Evolutionary conservation across 805 yeast species (phyloP), one percentile per base, ranked within the genome.

Genomic region (Wickerhamiella azymoides): DNA sequence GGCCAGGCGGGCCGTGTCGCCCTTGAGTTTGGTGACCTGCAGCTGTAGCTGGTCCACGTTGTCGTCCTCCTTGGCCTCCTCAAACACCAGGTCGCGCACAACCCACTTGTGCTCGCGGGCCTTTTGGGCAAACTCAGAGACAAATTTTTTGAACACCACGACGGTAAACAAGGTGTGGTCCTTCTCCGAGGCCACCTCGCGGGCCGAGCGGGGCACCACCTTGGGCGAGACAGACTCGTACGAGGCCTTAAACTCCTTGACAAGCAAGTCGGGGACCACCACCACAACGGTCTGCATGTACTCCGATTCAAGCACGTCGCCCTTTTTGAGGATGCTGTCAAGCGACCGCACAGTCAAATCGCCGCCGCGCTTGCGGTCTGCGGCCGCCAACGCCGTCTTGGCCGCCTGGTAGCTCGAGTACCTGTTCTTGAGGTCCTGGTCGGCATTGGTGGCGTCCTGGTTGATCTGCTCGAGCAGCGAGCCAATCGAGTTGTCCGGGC

Each of bases 191-290:
- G 82, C 68, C 49, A 92, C 72, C 43, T 73, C 65, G 24, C 70
- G 62, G 1, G 96, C 96, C 32, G 86, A 76, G 57, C 96, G 78
- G 47, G 99, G 99, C 32, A 92, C 94, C 33, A 92, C 94, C 70
- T 84, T 80, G 39, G 74, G 70, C 16, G 80, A 67, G 50, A 85
- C 64, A 2, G 82, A 71, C 67, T 92, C 99, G 66, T 92, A 92
- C 11, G 71, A 57, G 50, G 67, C 65, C 49, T 79, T 63, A 59
- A 86, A 92, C 30, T 76, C 80, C 37, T 69, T 63, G 49, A 73
- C 69, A 52, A 73, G 65, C 48, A 64, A 62, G 58, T 77, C 77
- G 46, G 97, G 97, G 19, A 92, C 94, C 0, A 89, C 98, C 44
- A 92, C 70, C 48, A 92, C 69, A n/a, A 84, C 70, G 0, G 96